These are phyloP conservation scores for Crassisporium funariophilum DNA, from an alignment of 768 basidiomycete species.

Conservation along the genomic window DNA sequence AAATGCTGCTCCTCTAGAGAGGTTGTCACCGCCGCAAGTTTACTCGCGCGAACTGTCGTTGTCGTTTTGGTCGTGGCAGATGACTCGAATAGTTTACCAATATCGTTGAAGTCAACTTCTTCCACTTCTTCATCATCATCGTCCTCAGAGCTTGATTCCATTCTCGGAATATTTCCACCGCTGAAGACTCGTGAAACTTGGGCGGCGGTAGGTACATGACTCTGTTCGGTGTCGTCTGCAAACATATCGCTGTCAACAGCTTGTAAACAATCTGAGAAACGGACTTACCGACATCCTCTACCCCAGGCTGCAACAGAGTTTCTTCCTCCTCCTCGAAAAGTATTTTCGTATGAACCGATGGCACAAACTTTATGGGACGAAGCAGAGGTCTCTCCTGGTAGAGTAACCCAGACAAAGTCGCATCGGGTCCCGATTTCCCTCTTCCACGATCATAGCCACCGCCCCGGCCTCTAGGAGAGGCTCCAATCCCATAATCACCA, in stretches of 20 bases:
- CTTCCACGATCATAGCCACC: conserved; percentile 26
- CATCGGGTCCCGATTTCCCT: conserved; percentile 38
- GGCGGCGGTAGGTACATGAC: conserved; percentile 72
- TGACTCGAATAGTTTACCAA: conserved; percentile 48
- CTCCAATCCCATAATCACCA: conserved; percentile 28
- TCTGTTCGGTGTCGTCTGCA: conserved; percentile 50
- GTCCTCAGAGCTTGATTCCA: conserved; percentile 30
- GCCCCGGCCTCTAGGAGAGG: conserved; percentile 25
- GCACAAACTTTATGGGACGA: conserved; percentile 71
- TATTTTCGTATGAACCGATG: conserved; percentile 49
- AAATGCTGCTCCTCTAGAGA: conserved; percentile 16
- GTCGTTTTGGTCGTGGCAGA: conserved; percentile 12
- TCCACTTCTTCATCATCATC: conserved; percentile 44
- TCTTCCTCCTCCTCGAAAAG: conserved; percentile 62
- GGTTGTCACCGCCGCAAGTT: conserved; percentile 10
- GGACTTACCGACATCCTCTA: conserved; percentile 55
- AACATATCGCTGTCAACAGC: too few relatives aligned
- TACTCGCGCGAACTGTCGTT: conserved; percentile 19
- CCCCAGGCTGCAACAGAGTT: conserved; percentile 57
- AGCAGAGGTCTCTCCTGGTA: conserved; percentile 62
- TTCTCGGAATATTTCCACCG: conserved; percentile 25
- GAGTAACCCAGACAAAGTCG: conserved; percentile 57
- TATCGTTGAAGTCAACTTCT: conserved; percentile 69
- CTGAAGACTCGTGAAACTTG: conserved; percentile 66
- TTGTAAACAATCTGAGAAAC: conserved; percentile 23